Evolutionary conservation across 2,329 filamentous ascomycete species (phyloP), one percentile per base, ranked within the genome.

Genomic region (Pyrenochaeta sp.): DNA sequence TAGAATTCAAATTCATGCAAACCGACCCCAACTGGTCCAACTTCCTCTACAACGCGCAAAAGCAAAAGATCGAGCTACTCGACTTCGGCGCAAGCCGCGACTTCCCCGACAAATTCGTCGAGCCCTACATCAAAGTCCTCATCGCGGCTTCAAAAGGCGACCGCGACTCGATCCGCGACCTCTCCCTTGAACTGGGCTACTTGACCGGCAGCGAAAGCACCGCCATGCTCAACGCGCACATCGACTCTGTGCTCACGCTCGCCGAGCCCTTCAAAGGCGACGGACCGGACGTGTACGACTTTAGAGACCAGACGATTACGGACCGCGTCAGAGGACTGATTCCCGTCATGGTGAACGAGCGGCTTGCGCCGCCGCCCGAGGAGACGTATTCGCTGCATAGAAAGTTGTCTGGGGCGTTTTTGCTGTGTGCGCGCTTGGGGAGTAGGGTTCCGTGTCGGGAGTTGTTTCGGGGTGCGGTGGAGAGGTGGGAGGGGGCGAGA

Each of bases 11-110:
- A 48, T 97, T 96, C 76, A 99, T 99, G 94, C 94, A 99, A 75
- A 99, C 94, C 4, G 94, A 99, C 67, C 94, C 94, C 27, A 99
- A 99, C 77, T 99, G 94, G 94, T 97, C 93, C 22, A 99, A 99
- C 73, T 99, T 99, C 72, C 80, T 97, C 14, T 99, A 90, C 78
- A 94, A 97, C 61, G 77, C 84, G 1, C 60, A 76, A 14, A 84
- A 80, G 3, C 77, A 84, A 60, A 88, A 85, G 64, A 85, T 99
- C 10, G 92, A 96, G 71, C 82, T 99, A 1, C 85, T 99, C 38
- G 95, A 99, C 73, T 99, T 99, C 71, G 94, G 94, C 46, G 94
- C 94, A 23, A 91, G 88, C 14, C 82, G 94, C 60, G 93, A 91
- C 56, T 99, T 86, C 67, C 90, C 92, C 0, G 80, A 83, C 26